These are phyloP conservation scores for Saprolegnia parasitica DNA, from an alignment of 352 stramenopile species.

Conservation along the genomic window DNA sequence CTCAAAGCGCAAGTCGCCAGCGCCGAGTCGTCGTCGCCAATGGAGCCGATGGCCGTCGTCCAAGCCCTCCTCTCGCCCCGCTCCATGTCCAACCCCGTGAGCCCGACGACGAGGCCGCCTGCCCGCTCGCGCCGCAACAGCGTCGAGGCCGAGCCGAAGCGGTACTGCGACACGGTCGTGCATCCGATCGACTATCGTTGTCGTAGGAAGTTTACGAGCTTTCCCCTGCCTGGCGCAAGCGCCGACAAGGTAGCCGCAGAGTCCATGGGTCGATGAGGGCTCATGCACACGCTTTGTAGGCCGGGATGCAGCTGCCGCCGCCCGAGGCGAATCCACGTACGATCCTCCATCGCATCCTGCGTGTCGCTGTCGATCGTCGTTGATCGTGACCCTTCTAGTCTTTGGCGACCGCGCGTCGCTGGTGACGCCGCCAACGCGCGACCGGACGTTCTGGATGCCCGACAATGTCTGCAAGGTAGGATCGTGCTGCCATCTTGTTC, in stretches of 20 bases:
- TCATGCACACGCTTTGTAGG: neutral
- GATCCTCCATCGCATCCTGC: neutral
- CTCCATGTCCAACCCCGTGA: constrained; percentile 6
- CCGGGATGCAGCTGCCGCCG: neutral
- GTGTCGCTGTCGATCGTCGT: neutral
- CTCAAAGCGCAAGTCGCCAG: constrained; percentile 1
- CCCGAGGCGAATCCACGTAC: constrained; percentile 4
- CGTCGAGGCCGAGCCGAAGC: constrained; percentile 10
- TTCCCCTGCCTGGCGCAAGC: neutral
- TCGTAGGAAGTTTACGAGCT: constrained; percentile 8
- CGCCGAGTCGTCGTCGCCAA: neutral
- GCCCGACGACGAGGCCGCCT: neutral
- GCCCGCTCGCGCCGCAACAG: constrained; percentile 6
- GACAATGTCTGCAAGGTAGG: constrained; percentile 75
- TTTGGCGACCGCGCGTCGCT: neutral
- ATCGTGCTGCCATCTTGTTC: neutral
- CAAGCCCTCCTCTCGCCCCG: neutral
- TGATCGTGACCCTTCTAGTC: neutral
- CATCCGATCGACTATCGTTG: neutral
- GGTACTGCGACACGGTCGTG: neutral
- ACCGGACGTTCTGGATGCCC: constrained; percentile 58
- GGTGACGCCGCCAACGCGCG: neutral
- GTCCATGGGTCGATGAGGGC: neutral
- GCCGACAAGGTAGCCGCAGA: neutral
- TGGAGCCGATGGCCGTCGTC: neutral